Evolutionary conservation across 768 basidiomycete genomes (phyloP).

Genomic region (Auricularia sp.): DNA sequence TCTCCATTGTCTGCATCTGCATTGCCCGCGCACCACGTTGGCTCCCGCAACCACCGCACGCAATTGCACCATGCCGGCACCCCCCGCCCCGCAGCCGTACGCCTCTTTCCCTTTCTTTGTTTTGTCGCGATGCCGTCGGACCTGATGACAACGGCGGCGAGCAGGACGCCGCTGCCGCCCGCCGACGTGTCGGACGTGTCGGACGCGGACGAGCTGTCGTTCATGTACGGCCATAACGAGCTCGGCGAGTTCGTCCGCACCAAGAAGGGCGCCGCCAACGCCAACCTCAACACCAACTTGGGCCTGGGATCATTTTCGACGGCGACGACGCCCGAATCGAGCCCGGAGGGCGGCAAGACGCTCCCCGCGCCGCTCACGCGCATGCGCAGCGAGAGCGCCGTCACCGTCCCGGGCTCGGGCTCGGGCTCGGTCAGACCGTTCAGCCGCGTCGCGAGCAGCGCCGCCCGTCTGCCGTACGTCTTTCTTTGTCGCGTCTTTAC

Average conservation of each 20-base stretch:
- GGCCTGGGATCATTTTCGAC: not conserved
- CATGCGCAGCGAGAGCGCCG: not conserved
- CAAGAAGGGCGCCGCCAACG: constrained; percentile 25
- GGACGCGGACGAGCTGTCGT: constrained; percentile 31
- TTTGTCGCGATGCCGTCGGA: too few species aligned
- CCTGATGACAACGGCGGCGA: too few species aligned
- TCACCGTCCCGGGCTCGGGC: not conserved
- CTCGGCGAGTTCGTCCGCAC: constrained; percentile 47
- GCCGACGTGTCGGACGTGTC: not conserved
- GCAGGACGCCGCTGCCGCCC: not conserved
- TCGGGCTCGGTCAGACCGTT: not conserved
- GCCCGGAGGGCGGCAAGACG: not conserved
- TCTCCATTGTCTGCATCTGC: too few species aligned
- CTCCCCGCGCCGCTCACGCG: not conserved
- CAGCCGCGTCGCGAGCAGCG: not conserved
- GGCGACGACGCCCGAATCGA: not conserved
- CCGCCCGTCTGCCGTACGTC: not conserved
- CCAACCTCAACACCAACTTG: not conserved
- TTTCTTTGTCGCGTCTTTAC: too few species aligned
- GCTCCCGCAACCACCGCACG: too few species aligned
- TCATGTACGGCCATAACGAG: constrained; percentile 50
- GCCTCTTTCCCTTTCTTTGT: too few species aligned
- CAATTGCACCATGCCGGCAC: too few species aligned
- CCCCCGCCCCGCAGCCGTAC: too few species aligned
- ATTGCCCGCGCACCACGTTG: too few species aligned